These are phyloP conservation scores for Bathelium albidoporum DNA, from an alignment of 495 filamentous ascomycete species.

Conservation along the genomic window DNA sequence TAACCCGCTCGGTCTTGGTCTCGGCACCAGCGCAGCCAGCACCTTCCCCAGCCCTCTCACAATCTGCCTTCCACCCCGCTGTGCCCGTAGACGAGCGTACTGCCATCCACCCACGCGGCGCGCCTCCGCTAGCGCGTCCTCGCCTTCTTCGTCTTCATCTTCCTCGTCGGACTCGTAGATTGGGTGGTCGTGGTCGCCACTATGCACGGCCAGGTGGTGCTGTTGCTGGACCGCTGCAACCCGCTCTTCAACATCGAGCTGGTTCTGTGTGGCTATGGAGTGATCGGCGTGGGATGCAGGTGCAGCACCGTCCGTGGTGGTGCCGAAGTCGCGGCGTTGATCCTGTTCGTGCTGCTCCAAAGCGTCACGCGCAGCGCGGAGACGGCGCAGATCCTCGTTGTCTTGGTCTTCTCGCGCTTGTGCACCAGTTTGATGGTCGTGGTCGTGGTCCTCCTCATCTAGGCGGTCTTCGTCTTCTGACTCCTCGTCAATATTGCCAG, in stretches of 20 bases:
- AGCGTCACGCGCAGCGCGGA: conserved; percentile 38
- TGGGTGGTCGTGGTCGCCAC: conserved; percentile 58
- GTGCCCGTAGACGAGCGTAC: conserved; percentile 49
- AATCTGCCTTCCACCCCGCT: conserved; percentile 35
- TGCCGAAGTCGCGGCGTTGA: conserved; percentile 38
- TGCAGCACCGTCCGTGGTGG: conserved; percentile 21
- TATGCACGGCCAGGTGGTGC: conserved; percentile 39
- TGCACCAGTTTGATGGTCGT: neutral
- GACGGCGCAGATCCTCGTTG: conserved; percentile 28
- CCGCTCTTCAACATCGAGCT: conserved; percentile 67
- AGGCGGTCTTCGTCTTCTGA: conserved; percentile 54
- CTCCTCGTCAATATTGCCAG: conserved; percentile 47
- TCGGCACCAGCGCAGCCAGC: conserved; percentile 45
- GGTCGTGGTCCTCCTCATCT: conserved; percentile 39
- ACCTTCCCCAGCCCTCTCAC: conserved; percentile 35
- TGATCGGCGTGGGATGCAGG: conserved; percentile 24
- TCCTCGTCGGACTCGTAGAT: conserved; percentile 91
- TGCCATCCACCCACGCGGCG: conserved; percentile 59
- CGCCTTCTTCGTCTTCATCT: conserved; percentile 55
- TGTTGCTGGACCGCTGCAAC: conserved; percentile 35
- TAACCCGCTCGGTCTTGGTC: conserved; percentile 50
- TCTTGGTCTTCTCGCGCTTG: conserved; percentile 37
- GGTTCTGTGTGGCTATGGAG: conserved; percentile 36
- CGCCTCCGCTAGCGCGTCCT: conserved; percentile 62
- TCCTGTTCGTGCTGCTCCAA: conserved; percentile 38